A percentile compares a stretch with the other conserved stretches of the same genome.
These are phyloP conservation scores for Rubroshorea leprosula DNA, from an alignment of 345 rosid species.

Conservation along the genomic window DNA sequence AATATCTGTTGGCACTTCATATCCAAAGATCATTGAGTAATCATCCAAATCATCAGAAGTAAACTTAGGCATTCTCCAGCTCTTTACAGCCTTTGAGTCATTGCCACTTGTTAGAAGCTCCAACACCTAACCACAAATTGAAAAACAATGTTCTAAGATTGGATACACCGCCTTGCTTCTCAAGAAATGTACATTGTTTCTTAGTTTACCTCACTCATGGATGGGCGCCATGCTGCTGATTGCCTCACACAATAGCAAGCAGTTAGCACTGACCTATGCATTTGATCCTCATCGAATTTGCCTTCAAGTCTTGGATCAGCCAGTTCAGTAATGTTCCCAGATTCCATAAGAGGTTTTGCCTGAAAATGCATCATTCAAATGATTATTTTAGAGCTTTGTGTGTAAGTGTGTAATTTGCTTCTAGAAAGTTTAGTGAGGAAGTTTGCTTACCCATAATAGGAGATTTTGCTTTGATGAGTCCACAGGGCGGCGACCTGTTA, in stretches of 20 bases:
- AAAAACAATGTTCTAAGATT: neutral
- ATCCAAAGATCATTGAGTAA: slow-evolving; percentile 67
- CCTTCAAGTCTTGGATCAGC: slow-evolving; percentile 65
- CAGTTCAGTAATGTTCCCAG: slow-evolving; percentile 46
- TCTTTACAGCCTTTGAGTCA: slow-evolving; percentile 47
- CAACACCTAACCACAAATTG: slow-evolving; percentile 39
- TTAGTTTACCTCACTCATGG: slow-evolving; percentile 65
- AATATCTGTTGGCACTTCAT: slow-evolving; percentile 53
- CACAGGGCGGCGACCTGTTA: slow-evolving; percentile 73
- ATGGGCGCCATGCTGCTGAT: slow-evolving; percentile 68
- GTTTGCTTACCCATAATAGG: slow-evolving; percentile 62
- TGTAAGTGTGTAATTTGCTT: neutral
- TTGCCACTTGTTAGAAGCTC: slow-evolving; percentile 59
- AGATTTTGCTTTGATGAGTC: slow-evolving; percentile 71
- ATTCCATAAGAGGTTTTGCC: slow-evolving; percentile 88
- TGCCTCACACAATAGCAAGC: slow-evolving; percentile 85
- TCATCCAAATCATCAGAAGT: slow-evolving; percentile 62
- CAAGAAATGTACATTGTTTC: neutral
- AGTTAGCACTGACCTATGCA: slow-evolving; percentile 55
- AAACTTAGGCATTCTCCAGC: slow-evolving; percentile 68
- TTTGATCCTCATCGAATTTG: slow-evolving; percentile 50
- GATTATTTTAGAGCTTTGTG: neutral
- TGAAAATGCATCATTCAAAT: slow-evolving; percentile 10
- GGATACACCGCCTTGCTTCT: neutral
- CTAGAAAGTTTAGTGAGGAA: too few relatives aligned